phyloP scores from a whole-genome alignment of 352 stramenopile species.

The Pythium sukuiense region DNA sequence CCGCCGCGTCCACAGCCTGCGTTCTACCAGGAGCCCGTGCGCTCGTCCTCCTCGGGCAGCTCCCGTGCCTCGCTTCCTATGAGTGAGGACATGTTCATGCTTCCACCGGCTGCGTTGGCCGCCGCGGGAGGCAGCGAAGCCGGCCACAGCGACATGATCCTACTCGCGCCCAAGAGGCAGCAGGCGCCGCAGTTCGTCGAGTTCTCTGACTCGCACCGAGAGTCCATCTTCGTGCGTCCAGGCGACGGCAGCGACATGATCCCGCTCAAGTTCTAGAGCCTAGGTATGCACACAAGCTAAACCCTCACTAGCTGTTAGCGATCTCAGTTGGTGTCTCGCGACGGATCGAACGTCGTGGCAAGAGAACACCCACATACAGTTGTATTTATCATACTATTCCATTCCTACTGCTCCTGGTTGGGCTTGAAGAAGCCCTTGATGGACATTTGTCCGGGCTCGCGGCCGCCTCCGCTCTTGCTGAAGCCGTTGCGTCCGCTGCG shows the following conservation, averaged over 20 bases:
- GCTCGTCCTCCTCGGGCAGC: constrained; percentile 1
- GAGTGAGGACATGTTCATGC: constrained; percentile 8
- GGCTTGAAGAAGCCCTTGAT: constrained; percentile 15
- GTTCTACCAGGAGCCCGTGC: neutral
- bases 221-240: constrained; percentile 32
- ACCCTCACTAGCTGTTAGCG: neutral
- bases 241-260: constrained; percentile 58
- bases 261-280: constrained; percentile 39
- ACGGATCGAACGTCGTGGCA: constrained; percentile 11
- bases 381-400: constrained; percentile 28
- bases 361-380: neutral
- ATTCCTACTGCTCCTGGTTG: neutral
- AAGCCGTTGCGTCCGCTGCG: constrained; percentile 19
- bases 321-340: neutral
- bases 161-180: constrained; percentile 21
- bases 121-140: neutral
- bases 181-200: constrained; percentile 42
- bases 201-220: constrained; percentile 36
- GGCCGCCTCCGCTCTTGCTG: neutral
- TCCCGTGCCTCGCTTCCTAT: neutral
- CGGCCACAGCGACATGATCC: constrained; percentile 23
- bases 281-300: neutral
- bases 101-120: constrained; percentile 2
- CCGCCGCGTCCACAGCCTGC: constrained; percentile 6
- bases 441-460: constrained; percentile 3